A percentile compares a stretch with the other conserved stretches of the same genome.
Conservation (phyloP, 805 yeast genomes). For the Myxozyma udenii region DNA sequence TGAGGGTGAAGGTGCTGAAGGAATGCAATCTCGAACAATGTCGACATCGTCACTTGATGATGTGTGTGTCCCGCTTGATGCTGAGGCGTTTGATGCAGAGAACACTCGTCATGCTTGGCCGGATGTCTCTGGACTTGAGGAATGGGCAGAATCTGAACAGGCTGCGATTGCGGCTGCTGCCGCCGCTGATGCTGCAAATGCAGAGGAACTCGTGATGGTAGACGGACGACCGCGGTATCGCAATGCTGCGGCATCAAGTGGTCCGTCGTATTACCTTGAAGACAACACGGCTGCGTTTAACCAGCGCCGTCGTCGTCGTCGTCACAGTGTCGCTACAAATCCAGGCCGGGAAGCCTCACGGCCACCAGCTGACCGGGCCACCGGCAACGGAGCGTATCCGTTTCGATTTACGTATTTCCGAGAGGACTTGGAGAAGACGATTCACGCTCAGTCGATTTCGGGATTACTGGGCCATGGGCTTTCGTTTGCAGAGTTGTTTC, state of each 20-base stretch:
- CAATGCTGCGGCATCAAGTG: constrained; percentile 4
- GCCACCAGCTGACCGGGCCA: constrained; percentile 35
- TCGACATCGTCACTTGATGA: constrained; percentile 70
- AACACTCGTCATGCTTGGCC: constrained; percentile 60
- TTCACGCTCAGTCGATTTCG: constrained; percentile 83
- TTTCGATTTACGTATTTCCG: constrained; percentile 84
- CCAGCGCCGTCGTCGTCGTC: constrained; percentile 15
- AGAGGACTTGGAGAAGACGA: constrained; percentile 80
- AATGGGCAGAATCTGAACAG: constrained; percentile 69
- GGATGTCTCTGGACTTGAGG: constrained; percentile 69
- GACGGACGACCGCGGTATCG: constrained; percentile 68
- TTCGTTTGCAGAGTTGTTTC: constrained; percentile 63
- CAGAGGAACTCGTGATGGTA: constrained; percentile 54
- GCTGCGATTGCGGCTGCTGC: constrained; percentile 40
- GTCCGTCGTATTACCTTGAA: constrained; percentile 20
- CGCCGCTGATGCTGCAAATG: constrained; percentile 43
- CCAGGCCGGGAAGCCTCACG: constrained; percentile 43
- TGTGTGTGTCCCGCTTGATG: constrained; percentile 82
- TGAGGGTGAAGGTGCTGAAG: neutral
- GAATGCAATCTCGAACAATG: constrained; percentile 13
- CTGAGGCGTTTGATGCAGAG: constrained; percentile 33
- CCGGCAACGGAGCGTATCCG: constrained; percentile 14
- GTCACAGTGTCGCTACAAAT: constrained; percentile 1
- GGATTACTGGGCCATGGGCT: constrained; percentile 58
- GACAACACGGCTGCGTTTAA: constrained; percentile 21